These are phyloP conservation scores for Dictyostelium brefeldianum DNA, from an alignment of 78 protist species.

Conservation along the genomic window DNA sequence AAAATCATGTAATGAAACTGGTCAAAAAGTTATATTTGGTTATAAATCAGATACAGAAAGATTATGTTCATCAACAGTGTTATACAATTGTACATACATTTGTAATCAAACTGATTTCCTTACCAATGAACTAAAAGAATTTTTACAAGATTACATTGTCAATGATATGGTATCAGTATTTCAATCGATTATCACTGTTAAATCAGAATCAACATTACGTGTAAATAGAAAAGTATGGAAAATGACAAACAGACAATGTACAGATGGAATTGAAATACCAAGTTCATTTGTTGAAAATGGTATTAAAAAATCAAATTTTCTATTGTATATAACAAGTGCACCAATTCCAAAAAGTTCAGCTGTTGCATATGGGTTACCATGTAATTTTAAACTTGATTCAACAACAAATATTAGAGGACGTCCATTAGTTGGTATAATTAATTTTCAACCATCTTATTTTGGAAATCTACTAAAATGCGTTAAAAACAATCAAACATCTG, in stretches of 20 bases:
- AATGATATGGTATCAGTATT: not conserved
- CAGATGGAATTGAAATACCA: not conserved
- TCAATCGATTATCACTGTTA: not conserved
- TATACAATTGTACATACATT: not conserved
- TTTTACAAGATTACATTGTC: not conserved
- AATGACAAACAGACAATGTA: not conserved
- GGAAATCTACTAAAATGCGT: not conserved
- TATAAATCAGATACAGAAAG: not conserved
- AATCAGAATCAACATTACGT: not conserved
- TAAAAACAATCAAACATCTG: not conserved
- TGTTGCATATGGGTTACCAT: conserved; percentile 57
- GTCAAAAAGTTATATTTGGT: conserved; percentile 1
- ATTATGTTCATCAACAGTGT: not conserved
- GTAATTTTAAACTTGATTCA: conserved; percentile 16
- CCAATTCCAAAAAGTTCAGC: not conserved
- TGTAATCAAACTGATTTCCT: not conserved
- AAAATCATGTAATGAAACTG: not conserved
- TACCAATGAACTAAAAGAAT: not conserved
- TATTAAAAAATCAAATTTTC: not conserved
- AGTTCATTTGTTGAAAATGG: not conserved
- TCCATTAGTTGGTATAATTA: conserved; percentile 30
- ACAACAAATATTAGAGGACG: not conserved
- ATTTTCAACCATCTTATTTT: conserved; percentile 1
- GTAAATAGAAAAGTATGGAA: not conserved
- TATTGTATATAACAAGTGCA: not conserved